Evolutionary conservation across 2,329 filamentous ascomycete genomes (phyloP).

Genomic region (Ophidiomyces ophidiicola): DNA sequence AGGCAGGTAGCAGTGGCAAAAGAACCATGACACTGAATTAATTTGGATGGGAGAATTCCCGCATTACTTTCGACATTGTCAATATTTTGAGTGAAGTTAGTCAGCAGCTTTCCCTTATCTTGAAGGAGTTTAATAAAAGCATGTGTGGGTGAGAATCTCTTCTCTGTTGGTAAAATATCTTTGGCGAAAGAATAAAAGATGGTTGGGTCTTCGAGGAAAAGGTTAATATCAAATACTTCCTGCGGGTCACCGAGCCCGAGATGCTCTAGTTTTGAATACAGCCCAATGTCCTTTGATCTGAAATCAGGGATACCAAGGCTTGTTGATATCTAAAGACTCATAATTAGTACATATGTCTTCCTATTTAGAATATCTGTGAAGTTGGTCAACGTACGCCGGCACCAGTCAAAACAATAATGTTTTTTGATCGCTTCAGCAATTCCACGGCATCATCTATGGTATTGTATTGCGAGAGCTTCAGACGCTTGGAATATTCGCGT

Average conservation of each 20-base stretch:
- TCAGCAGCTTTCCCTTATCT: constrained; percentile 75
- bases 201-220: constrained; percentile 74
- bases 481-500: constrained; percentile 68
- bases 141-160: constrained; percentile 81
- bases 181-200: constrained; percentile 88
- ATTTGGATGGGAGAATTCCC: constrained; percentile 65
- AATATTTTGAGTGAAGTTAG: constrained; percentile 98
- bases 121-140: constrained; percentile 85
- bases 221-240: constrained; percentile 83
- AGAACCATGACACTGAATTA: constrained; percentile 92
- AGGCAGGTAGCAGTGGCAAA: constrained; percentile 88
- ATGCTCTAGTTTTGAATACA: constrained; percentile 74
- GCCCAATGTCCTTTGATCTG: constrained; percentile 78
- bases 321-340: constrained; percentile 57
- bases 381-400: constrained; percentile 56
- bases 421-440: constrained; percentile 59
- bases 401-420: constrained; percentile 88
- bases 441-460: constrained; percentile 74
- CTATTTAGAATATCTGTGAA: background rate
- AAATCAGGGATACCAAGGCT: constrained; percentile 96
- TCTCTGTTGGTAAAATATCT: constrained; percentile 71
- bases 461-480: constrained; percentile 70
- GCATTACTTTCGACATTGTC: constrained; percentile 87
- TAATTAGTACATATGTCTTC: constrained; percentile 9
- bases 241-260: constrained; percentile 74